These are phyloP conservation scores for Bipolaris bicolor DNA, from an alignment of 2,329 filamentous ascomycete genomes.

Conservation along the genomic window DNA sequence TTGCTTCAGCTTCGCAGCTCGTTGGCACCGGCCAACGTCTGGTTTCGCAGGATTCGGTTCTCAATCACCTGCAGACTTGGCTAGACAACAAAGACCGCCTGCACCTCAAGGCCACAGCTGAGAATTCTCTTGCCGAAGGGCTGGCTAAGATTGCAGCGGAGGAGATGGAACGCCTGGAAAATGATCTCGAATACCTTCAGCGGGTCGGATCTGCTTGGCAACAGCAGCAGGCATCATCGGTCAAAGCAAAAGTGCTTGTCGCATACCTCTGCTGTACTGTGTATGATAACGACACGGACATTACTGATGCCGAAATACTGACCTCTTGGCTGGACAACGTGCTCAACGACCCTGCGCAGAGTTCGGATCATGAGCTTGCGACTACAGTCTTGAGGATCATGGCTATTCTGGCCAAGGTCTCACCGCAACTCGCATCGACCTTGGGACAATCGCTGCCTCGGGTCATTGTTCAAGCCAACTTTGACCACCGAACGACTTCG, in stretches of 20 bases:
- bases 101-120: conserved; percentile 25
- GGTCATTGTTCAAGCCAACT: conserved; percentile 84
- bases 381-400: conserved; percentile 80
- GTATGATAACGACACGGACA: conserved; percentile 71
- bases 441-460: conserved; percentile 81
- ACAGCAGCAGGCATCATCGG: conserved; percentile 82
- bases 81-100: conserved; percentile 25
- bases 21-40: conserved; percentile 64
- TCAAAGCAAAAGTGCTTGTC: conserved; percentile 81
- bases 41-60: conserved; percentile 67
- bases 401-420: conserved; percentile 78
- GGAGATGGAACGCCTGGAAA: conserved; percentile 85
- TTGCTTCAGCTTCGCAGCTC: conserved; percentile 77
- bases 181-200: conserved; percentile 86
- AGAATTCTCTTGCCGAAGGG: conserved; percentile 54
- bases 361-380: conserved; percentile 78
- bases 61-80: conserved; percentile 67
- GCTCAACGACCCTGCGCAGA: conserved; percentile 78
- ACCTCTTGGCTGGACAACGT: conserved; percentile 86
- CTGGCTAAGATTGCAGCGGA: conserved; percentile 77
- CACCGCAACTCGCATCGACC: conserved; percentile 72
- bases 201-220: conserved; percentile 81
- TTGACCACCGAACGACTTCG: conserved; percentile 70
- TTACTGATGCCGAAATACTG: conserved; percentile 77
- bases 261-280: conserved; percentile 86